Evolutionary conservation across 208 protist genomes (phyloP).

Genomic region (Leishmania tropica): DNA sequence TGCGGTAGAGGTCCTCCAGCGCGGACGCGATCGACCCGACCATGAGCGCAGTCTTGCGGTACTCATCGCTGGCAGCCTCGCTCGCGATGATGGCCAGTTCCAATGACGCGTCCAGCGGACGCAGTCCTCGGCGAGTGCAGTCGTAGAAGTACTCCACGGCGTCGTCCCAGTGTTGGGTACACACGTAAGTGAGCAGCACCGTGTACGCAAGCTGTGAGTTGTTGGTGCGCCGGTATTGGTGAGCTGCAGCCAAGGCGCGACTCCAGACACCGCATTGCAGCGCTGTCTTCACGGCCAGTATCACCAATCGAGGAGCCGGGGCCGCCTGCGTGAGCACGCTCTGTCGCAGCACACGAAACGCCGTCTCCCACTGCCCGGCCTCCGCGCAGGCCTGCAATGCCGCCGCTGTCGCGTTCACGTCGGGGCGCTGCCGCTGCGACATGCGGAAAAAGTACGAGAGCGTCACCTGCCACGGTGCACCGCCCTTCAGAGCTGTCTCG

Average conservation of each 20-base stretch:
- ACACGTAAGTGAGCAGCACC: conserved; percentile 59
- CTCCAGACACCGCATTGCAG: conserved; percentile 57
- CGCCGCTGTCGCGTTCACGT: conserved; percentile 45
- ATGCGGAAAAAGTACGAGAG: conserved; percentile 62
- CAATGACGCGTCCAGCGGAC: conserved; percentile 60
- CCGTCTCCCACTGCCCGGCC: conserved; percentile 67
- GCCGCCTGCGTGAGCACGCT: conserved; percentile 51
- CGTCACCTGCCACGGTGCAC: conserved; percentile 62
- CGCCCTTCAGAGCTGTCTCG: conserved; percentile 32
- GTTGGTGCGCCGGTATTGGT: conserved; percentile 48
- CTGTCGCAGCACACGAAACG: conserved; percentile 67
- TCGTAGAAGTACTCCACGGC: conserved; percentile 79
- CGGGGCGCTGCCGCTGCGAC: conserved; percentile 54
- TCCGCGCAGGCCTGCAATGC: conserved; percentile 67
- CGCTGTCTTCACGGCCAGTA: conserved; percentile 46
- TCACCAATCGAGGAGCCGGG: conserved; percentile 52
- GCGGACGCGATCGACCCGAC: conserved; percentile 69
- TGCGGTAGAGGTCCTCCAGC: conserved; percentile 77
- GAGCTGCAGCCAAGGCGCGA: conserved; percentile 52
- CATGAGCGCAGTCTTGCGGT: conserved; percentile 57
- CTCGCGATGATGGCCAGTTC: conserved; percentile 69
- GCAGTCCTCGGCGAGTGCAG: conserved; percentile 54
- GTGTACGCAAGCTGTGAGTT: conserved; percentile 60
- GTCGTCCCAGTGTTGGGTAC: conserved; percentile 55
- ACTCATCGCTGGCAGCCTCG: conserved; percentile 64